These are phyloP conservation scores for Acidiella bohemica DNA, from an alignment of 495 filamentous ascomycete species.

Conservation along the genomic window DNA sequence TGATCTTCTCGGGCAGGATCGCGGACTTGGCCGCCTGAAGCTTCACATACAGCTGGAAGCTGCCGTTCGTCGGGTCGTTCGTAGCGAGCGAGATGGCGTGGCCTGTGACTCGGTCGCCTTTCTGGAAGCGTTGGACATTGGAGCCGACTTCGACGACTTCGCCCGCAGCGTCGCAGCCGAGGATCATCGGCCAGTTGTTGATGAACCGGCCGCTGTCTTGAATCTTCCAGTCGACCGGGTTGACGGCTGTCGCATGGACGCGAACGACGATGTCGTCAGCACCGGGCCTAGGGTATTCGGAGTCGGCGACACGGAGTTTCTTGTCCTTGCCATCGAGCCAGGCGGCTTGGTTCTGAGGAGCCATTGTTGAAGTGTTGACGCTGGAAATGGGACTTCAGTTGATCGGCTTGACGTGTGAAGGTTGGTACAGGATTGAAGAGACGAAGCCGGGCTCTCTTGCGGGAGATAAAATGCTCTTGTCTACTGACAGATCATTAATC, in stretches of 20 bases:
- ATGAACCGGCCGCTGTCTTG: slow-evolving; percentile 23
- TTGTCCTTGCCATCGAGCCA: slow-evolving; percentile 24
- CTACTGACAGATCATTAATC: too few relatives aligned
- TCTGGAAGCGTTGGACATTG: slow-evolving; percentile 32
- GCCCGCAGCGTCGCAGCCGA: slow-evolving; percentile 35
- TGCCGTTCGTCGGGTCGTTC: slow-evolving; percentile 23
- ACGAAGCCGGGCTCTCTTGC: too few relatives aligned
- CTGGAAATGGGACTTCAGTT: too few relatives aligned
- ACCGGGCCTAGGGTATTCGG: slow-evolving; percentile 24
- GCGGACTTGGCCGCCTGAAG: slow-evolving; percentile 28
- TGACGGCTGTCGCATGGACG: slow-evolving; percentile 29
- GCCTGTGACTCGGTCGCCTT: slow-evolving; percentile 34
- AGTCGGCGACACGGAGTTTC: slow-evolving; percentile 21
- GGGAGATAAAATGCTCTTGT: too few relatives aligned
- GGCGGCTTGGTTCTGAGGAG: slow-evolving; percentile 29
- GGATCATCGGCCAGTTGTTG: slow-evolving; percentile 30
- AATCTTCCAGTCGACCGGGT: slow-evolving; percentile 32
- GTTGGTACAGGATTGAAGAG: too few relatives aligned
- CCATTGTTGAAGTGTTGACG: too few relatives aligned
- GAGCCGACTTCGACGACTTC: slow-evolving; percentile 32
- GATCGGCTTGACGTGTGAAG: too few relatives aligned
- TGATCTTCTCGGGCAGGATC: slow-evolving; percentile 34
- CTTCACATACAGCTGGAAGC: slow-evolving; percentile 39
- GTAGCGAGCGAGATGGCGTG: slow-evolving; percentile 23
- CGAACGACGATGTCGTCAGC: slow-evolving; percentile 29